Conservation (phyloP, 2,329 filamentous ascomycete species). For the Aspergillus floridensis region DNA sequence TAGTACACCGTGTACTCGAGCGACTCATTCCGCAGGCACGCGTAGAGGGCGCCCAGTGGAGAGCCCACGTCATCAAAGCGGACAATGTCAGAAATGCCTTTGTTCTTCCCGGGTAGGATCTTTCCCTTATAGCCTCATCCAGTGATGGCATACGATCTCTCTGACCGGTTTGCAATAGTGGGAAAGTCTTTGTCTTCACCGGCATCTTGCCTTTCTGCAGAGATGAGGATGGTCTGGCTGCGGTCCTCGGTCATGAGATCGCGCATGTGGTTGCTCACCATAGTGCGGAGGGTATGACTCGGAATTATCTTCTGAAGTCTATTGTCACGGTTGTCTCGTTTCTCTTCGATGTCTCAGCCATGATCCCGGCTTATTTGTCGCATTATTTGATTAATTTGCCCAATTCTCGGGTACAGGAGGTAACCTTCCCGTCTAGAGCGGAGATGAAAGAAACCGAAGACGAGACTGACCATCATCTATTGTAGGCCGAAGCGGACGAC, state of each 20-base stretch:
- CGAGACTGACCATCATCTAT: conserved; percentile 10
- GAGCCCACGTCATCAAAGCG: conserved; percentile 58
- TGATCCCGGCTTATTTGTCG: conserved; percentile 42
- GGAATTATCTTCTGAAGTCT: conserved; percentile 33
- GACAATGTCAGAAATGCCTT: conserved; percentile 56
- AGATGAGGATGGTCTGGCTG: conserved; percentile 58
- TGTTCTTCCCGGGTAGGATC: conserved; percentile 56
- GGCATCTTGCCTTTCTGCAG: conserved; percentile 58
- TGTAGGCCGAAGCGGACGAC: conserved; percentile 57
- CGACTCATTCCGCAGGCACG: conserved; percentile 54
- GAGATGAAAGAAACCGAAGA: background rate
- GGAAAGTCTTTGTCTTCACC: conserved; percentile 64
- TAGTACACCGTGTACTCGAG: conserved; percentile 54
- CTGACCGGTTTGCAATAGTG: conserved; percentile 31
- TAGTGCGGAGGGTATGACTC: conserved; percentile 55
- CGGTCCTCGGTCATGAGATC: conserved; percentile 63
- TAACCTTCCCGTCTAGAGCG: conserved; percentile 17
- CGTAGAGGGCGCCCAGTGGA: conserved; percentile 50
- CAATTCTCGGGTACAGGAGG: conserved; percentile 57
- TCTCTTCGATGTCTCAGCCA: conserved; percentile 42
- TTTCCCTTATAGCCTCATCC: background rate
- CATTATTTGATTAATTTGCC: conserved; percentile 53
- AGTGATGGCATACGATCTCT: conserved; percentile 1
- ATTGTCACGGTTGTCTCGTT: conserved; percentile 27
- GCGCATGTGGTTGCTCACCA: conserved; percentile 62